Base-by-base conservation (phyloP, 352 stramenopile genomes). In the Aphanomyces cochlioides region DNA sequence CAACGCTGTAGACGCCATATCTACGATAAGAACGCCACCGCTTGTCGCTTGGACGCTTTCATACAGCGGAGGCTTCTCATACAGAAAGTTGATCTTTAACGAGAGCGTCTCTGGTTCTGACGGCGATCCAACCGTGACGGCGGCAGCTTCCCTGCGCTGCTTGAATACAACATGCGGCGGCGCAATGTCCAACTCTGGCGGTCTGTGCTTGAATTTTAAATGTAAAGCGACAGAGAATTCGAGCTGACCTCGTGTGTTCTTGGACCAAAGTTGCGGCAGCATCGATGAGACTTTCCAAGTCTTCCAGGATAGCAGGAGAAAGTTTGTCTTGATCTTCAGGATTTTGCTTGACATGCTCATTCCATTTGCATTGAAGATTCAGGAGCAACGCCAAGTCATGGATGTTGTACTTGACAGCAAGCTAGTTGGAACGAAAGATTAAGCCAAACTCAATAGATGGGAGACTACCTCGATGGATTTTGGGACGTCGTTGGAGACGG, bases 91-190 rank as follows among this genome's bases (percentile, higher is more conserved):
- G 54, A 61, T 39, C 43, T 61, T 61, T 37, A 61, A 61, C 1
- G 54, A 61, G 17, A 61, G 13, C 15, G 54, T 28, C 7, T 61
- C 54, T 17, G 13, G 45, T n/a, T 53, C 45, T 53, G 13, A 15
- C 8, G 50, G 37, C 28, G 50, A n/a, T 53, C n/a, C n/a, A 34
- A 34, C n/a, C 28, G 50, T 58, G 50, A 10, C 50, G 50, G n/a
- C 50, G 1, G 43, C 0, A n/a, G 10, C 39, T 48, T 92, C 84
- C 28, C 84, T 84, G 36, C 87, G 83, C 56, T 93, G 87, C 70
- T 93, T 93, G 72, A 92, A 95, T 34, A 95, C 90, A 60, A 95
- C 71, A 74, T 95, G 87, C 38, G 92, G 74, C 39, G 85, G 87
- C 47, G 83, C 68, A 40, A 72, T 74, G 36, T 72, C 50, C 10